A percentile compares a stretch with the other conserved stretches of the same genome.
Evolutionary conservation across 371 early-diverging fungal genomes (phyloP).

Genomic region (Actinomucor elegans): DNA sequence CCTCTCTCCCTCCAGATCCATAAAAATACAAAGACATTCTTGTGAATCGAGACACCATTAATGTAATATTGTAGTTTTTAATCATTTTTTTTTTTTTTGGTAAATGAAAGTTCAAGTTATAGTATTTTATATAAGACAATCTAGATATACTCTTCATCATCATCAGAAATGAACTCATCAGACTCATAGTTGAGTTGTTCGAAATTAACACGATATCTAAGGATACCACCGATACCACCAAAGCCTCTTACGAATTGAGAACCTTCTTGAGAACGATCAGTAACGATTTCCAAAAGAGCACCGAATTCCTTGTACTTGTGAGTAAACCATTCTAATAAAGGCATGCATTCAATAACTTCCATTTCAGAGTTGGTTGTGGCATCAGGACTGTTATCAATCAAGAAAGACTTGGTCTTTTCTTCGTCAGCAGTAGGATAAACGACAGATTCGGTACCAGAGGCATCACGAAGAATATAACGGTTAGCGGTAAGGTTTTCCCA

Average conservation of each 20-base stretch:
- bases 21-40: too few species aligned
- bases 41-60: too few species aligned
- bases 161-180: conserved; percentile 46
- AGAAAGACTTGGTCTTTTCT: conserved; percentile 70
- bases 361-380: conserved; percentile 53
- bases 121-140: background rate
- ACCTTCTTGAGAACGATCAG: conserved; percentile 98
- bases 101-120: too few species aligned
- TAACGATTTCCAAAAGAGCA: conserved; percentile 94
- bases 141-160: conserved; percentile 25
- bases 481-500: conserved; percentile 91
- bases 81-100: too few species aligned
- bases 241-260: conserved; percentile 99
- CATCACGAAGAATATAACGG: conserved; percentile 77
- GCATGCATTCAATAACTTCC: conserved; percentile 76
- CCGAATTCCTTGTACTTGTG: conserved; percentile 97
- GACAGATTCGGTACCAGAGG: conserved; percentile 65
- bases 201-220: conserved; percentile 94
- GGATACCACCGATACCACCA: conserved; percentile 99
- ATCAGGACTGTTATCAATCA: conserved; percentile 53
- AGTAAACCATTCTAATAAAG: conserved; percentile 98
- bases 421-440: conserved; percentile 83
- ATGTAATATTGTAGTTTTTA: too few species aligned
- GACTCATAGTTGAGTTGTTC: conserved; percentile 54
- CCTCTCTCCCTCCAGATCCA: too few species aligned